Conservation (phyloP, 2,329 filamentous ascomycete genomes). For the Venturia oleaginea region DNA sequence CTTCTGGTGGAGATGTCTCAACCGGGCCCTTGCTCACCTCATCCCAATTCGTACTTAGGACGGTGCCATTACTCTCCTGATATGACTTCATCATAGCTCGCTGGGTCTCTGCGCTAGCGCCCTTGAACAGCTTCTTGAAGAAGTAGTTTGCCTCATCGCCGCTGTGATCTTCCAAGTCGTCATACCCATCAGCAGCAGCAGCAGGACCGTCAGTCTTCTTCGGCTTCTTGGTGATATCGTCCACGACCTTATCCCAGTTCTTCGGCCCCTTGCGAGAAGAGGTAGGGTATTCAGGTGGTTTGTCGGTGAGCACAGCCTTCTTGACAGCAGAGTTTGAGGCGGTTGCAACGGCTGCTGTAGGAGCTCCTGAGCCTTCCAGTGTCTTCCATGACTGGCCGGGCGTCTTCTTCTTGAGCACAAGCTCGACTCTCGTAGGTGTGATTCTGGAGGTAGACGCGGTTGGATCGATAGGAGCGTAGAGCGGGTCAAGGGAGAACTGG, state of each 20-base stretch:
- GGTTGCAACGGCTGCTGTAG: slow-evolving; percentile 16
- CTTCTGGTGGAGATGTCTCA: slow-evolving; percentile 64
- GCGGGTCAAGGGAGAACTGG: slow-evolving; percentile 54
- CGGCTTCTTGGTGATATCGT: slow-evolving; percentile 29
- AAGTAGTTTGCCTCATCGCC: slow-evolving; percentile 66
- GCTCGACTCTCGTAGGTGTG: slow-evolving; percentile 70
- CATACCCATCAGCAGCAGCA: slow-evolving; percentile 20
- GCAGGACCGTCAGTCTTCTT: slow-evolving; percentile 18
- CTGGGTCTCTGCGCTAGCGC: slow-evolving; percentile 66
- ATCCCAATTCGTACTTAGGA: slow-evolving; percentile 83
- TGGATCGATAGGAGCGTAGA: slow-evolving; percentile 57
- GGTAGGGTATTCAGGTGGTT: slow-evolving; percentile 56
- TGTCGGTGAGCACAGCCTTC: slow-evolving; percentile 7
- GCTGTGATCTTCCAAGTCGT: slow-evolving; percentile 44
- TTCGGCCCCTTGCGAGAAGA: slow-evolving; percentile 77
- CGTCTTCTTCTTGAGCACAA: slow-evolving; percentile 59
- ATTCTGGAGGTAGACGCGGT: slow-evolving; percentile 53
- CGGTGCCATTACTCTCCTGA: slow-evolving; percentile 85
- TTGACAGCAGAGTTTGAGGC: slow-evolving; percentile 7
- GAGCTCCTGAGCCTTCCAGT: slow-evolving; percentile 40
- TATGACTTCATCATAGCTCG: slow-evolving; percentile 98
- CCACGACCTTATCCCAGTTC: slow-evolving; percentile 78
- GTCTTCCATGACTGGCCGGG: slow-evolving; percentile 59
- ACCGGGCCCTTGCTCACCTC: slow-evolving; percentile 68
- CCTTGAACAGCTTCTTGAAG: slow-evolving; percentile 83